Evolutionary conservation across 176 grass and related monocot genomes (phyloP), one percentile per base, ranked within the genome.

Genomic region (Carex kokanica): DNA sequence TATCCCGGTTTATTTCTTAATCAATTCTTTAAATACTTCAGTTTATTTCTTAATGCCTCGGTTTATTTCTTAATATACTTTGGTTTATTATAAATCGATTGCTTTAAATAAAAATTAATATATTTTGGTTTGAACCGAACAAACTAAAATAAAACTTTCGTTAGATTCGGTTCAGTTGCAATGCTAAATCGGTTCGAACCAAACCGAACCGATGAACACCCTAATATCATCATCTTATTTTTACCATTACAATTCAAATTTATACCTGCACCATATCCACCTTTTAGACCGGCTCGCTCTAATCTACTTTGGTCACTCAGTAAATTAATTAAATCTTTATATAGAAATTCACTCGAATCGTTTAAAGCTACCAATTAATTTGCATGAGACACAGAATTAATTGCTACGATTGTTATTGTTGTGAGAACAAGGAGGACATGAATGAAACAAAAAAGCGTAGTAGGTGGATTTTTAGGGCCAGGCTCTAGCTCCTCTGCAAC

Each of bases 331-430:
- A 12, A 15, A 29, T 53, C 0, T 29, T 53, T 53, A 13, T 29
- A 53, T 29, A 15, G 12, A 53, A 74, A 74, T 74, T 74, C 71
- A 74, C 71, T 52, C 45, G 23, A 53, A 53, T 74, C 71, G 71
- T 53, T 53, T 53, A 52, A 51, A 52, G 45, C 71, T 4, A 53
- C 16, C 23, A 25, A 74, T 74, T 52, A 53, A 74, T 74, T 29
- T 74, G 71, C 21, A 74, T 1, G 71, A 53, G 71, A 53, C 71
- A 74, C 0, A 53, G 21, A 74, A 74, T 74, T 74, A 74, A 53
- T 74, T 74, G 71, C 45, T 53, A 23, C 25, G 6, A 14, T 51
- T 74, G 43, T 9, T 53, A 27, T 74, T 53, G 71, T 53, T 74
- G 71, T 13, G 71, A 74, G 23, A 53, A 74, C 13, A 74, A 74